Evolutionary conservation across 2,329 filamentous ascomycete species (phyloP), one percentile per base, ranked within the genome.

Genomic region (Colletotrichum cordylinicola): DNA sequence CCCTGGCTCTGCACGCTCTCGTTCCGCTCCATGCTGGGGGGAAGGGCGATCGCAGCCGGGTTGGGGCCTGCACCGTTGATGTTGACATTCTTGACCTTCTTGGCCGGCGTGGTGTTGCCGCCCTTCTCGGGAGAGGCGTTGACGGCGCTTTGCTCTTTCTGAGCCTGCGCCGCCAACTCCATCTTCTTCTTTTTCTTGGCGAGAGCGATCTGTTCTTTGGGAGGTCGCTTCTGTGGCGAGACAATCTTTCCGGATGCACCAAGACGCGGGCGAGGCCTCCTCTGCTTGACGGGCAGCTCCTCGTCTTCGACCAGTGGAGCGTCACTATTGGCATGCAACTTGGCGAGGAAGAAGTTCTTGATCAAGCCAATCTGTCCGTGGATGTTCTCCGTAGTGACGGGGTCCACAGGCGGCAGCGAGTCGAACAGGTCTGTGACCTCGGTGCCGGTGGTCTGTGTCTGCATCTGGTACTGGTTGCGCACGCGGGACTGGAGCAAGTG

Each of bases 401-500:
- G 91, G 33, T 96, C 93, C 77, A 94, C 93, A 18, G 93, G 88
- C 13, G 93, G 87, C 24, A 96, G 91, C 10, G 93, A 86, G 35
- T 93, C 90, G 82, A 96, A 93, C 35, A 96, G 83, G 79, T 93
- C 86, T 27, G 89, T 88, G 15, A 73, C 74, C 31, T 88, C 87
- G 73, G 90, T 88, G 79, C 91, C 85, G 80, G 91, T 88, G n/a
- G 91, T 89, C 81, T 90, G 86, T 72, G 89, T 91, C 82, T 98
- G 94, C 79, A 94, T 91, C 84, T 97, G 94, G 84, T 95, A 96
- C 73, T 95, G 94, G 81, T 90, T 96, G 82, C 95, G 93, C 80
- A 99, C 95, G 80, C 96, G 93, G 79, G 95, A 96, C 83, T 98
- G 97, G 33, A 99, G 91, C 24, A 99, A 91, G 86, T 99, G 97